Base-by-base conservation (phyloP, 208 protist genomes). In the Trypanosoma cruzi region DNA sequence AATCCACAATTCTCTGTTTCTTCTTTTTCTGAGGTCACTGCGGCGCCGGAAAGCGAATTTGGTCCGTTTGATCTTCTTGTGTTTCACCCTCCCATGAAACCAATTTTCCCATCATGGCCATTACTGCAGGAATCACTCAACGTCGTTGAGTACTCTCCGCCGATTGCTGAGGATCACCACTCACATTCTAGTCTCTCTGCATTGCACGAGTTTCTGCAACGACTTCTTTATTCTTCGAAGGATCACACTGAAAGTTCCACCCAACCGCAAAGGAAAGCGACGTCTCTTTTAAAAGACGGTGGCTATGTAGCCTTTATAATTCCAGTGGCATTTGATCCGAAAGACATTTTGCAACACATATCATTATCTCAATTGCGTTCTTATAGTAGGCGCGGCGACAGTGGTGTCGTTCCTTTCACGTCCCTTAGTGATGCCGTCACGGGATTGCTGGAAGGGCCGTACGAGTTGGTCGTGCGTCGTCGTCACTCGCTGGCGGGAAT, bases 241-340 rank as follows among this genome's bases (percentile, higher is more conserved):
- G 54, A 14, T 1, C 31, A 59, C 4, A 34, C 37, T 60, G 37
- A 37, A 0, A 11, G 10, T 18, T n/a, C 24, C 24, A 54, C 29
- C 58, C 37, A 37, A 52, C 55, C 55, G 4, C 34, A 34, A 22
- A n/a, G 29, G 58, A 37, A 22, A 26, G 37, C 18, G 65, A 29
- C 22, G 16, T 50, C 69, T 28, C 44, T 85, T 44, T 0, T 85
- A 16, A 63, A 60, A 20, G 72, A 77, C 11, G 69, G 69, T 22
- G 80, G 80, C 13, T 85, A 85, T 44, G 66, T 81, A 4, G 73
- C 86, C 42, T 71, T 90, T 36, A 85, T 94, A 37, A 77, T 94
- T 57, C 85, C 88, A n/a, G 68, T 75, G 44, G 75, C 70, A 2
- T 82, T 81, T 68, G 81, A 86, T 42, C 28, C 62, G 10, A 53